Evolutionary conservation across 306 rosid genomes (phyloP).

Genomic region (Quillaja saponaria): DNA sequence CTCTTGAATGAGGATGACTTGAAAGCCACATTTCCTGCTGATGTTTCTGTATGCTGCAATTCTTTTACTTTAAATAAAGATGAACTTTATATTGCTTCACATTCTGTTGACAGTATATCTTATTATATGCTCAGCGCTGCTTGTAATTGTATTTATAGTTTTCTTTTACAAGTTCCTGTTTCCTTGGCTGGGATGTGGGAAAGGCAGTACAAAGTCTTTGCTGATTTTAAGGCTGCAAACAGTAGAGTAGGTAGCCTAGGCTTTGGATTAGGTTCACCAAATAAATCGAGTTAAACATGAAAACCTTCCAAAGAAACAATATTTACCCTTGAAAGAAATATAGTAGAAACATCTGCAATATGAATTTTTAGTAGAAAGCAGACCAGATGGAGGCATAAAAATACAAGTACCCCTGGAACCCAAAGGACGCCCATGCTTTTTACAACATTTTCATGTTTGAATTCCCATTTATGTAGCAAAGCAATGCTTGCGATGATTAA

Average conservation of each 20-base stretch:
- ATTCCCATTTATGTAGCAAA: too few relatives aligned
- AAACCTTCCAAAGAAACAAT: background rate
- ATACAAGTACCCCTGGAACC: too few relatives aligned
- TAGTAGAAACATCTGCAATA: background rate
- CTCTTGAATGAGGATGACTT: constrained; percentile 78
- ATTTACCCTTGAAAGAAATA: background rate
- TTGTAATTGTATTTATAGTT: background rate
- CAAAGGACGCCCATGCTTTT: too few relatives aligned
- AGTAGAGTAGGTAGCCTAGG: background rate
- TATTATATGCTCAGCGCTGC: background rate
- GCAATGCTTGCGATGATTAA: too few relatives aligned
- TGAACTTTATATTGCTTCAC: background rate
- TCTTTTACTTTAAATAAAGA: constrained; percentile 10
- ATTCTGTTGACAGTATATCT: background rate
- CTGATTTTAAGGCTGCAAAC: too few relatives aligned
- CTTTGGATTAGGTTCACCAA: constrained; percentile 7
- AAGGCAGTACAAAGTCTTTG: background rate
- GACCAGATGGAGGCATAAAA: constrained; percentile 1
- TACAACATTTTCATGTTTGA: too few relatives aligned
- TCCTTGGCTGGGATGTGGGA: constrained; percentile 15
- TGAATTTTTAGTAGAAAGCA: constrained; percentile 11
- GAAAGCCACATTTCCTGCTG: constrained; percentile 61
- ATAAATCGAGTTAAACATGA: constrained; percentile 7
- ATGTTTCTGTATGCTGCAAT: constrained; percentile 61
- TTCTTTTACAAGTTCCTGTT: background rate